Conservation (phyloP, 768 basidiomycete species). For the Polyporus arcularius region DNA sequence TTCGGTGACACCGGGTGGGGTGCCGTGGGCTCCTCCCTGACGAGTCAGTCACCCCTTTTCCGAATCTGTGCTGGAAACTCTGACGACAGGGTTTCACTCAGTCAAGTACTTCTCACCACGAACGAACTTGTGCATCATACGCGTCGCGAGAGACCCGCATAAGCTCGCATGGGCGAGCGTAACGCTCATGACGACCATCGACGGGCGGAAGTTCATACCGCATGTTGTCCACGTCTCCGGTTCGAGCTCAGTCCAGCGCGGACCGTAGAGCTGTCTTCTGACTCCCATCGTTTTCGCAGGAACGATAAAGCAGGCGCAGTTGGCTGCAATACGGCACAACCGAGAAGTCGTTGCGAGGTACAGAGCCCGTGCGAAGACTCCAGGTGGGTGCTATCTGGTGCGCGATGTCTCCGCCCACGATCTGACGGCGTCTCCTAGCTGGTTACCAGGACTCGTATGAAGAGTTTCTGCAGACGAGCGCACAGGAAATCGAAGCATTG, state of each 20-base stretch:
- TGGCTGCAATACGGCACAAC: slow-evolving; percentile 76
- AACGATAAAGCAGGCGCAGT: slow-evolving; percentile 83
- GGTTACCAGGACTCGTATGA: slow-evolving; percentile 64
- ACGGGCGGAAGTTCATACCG: slow-evolving; percentile 62
- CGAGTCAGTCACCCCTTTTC: slow-evolving; percentile 46
- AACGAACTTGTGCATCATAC: slow-evolving; percentile 83
- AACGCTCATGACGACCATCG: slow-evolving; percentile 66
- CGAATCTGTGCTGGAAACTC: neutral
- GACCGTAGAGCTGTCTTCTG: neutral
- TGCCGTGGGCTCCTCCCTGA: slow-evolving; percentile 68
- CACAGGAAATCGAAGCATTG: slow-evolving; percentile 62
- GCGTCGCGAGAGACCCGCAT: slow-evolving; percentile 82
- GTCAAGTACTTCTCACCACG: slow-evolving; percentile 89
- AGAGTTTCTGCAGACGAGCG: slow-evolving; percentile 56
- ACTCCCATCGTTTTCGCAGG: slow-evolving; percentile 43
- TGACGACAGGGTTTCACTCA: slow-evolving; percentile 32
- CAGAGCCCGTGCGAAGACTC: slow-evolving; percentile 51
- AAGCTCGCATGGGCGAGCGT: slow-evolving; percentile 78
- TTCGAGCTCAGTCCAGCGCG: slow-evolving; percentile 33
- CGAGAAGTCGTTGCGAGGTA: slow-evolving; percentile 69
- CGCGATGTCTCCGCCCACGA: neutral
- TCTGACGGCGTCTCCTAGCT: slow-evolving; percentile 33
- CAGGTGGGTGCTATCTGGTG: slow-evolving; percentile 41
- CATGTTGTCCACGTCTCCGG: slow-evolving; percentile 83
- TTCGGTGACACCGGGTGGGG: slow-evolving; percentile 92